Conservation (phyloP, 2,329 filamentous ascomycete species). For the Conoideocrella luteorostrata region DNA sequence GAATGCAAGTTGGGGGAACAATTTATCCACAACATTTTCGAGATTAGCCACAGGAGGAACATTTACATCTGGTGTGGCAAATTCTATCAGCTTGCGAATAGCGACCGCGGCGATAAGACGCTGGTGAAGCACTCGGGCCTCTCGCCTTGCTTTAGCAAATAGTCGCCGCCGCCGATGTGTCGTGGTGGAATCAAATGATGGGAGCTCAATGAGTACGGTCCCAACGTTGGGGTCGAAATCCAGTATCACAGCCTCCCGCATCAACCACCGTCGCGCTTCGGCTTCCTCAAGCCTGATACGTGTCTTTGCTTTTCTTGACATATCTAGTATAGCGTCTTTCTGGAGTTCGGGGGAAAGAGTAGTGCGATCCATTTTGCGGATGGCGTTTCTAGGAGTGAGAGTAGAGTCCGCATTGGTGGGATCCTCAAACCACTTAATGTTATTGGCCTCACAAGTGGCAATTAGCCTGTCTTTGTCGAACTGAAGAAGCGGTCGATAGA, state of each 20-base stretch:
- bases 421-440: conserved; percentile 76
- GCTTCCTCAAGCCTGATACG: conserved; percentile 39
- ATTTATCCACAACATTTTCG: conserved; percentile 36
- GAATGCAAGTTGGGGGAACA: conserved; percentile 40
- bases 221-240: conserved; percentile 43
- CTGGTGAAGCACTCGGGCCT: conserved; percentile 26
- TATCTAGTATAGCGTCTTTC: conserved; percentile 53
- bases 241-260: conserved; percentile 36
- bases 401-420: conserved; percentile 72
- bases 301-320: conserved; percentile 48
- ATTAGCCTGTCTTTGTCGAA: conserved; percentile 70
- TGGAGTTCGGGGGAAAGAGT: conserved; percentile 64
- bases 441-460: conserved; percentile 63
- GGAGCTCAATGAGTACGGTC: conserved; percentile 40
- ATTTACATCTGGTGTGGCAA: conserved; percentile 44
- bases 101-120: conserved; percentile 39
- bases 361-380: conserved; percentile 59
- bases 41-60: conserved; percentile 37
- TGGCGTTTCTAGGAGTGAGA: conserved; percentile 72
- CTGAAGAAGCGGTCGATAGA: conserved; percentile 63
- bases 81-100: conserved; percentile 40
- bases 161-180: conserved; percentile 11
- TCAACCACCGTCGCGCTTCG: conserved; percentile 50
- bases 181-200: conserved; percentile 19
- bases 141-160: conserved; percentile 17